Evolutionary conservation across 2,329 filamentous ascomycete genomes (phyloP).

Genomic region (Claviceps monticola): DNA sequence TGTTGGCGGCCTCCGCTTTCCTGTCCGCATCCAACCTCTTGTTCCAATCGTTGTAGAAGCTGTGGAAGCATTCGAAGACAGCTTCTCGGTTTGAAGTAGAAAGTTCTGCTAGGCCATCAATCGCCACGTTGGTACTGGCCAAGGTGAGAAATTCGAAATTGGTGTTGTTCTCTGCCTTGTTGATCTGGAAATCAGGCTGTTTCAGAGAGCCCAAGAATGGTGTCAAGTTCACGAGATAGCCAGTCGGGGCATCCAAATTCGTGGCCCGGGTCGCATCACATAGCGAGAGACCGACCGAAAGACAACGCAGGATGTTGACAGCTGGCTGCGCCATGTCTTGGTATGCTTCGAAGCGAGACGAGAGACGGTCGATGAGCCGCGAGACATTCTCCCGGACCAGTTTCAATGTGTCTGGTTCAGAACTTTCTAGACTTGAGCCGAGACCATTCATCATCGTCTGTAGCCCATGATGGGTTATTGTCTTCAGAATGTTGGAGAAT

Average conservation of each 20-base stretch:
- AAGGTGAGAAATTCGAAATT: slow-evolving; percentile 30
- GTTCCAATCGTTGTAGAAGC: slow-evolving; percentile 70
- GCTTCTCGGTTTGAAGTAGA: slow-evolving; percentile 31
- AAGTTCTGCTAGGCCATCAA: slow-evolving; percentile 33
- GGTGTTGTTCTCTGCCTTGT: slow-evolving; percentile 12
- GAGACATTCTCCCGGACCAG: slow-evolving; percentile 44
- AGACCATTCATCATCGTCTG: slow-evolving; percentile 5
- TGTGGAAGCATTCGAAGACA: slow-evolving; percentile 53
- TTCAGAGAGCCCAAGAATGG: slow-evolving; percentile 42
- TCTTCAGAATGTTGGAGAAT: slow-evolving; percentile 61
- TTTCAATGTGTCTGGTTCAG: slow-evolving; percentile 25
- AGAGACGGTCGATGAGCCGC: slow-evolving; percentile 57
- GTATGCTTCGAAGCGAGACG: slow-evolving; percentile 59
- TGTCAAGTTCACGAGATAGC: slow-evolving; percentile 29
- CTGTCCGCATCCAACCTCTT: slow-evolving; percentile 63
- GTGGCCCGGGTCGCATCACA: slow-evolving; percentile 31
- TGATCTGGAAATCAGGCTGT: slow-evolving; percentile 15
- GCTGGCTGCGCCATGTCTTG: slow-evolving; percentile 73
- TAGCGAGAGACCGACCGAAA: slow-evolving; percentile 62
- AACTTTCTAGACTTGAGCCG: slow-evolving; percentile 10
- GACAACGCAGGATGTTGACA: slow-evolving; percentile 63
- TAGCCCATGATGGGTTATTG: slow-evolving; percentile 32
- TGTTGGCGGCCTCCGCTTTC: slow-evolving; percentile 56
- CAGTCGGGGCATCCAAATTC: slow-evolving; percentile 21
- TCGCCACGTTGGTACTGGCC: slow-evolving; percentile 21